Base-by-base conservation (phyloP, 2,329 filamentous ascomycete species). In the Diaporthe nobilis region DNA sequence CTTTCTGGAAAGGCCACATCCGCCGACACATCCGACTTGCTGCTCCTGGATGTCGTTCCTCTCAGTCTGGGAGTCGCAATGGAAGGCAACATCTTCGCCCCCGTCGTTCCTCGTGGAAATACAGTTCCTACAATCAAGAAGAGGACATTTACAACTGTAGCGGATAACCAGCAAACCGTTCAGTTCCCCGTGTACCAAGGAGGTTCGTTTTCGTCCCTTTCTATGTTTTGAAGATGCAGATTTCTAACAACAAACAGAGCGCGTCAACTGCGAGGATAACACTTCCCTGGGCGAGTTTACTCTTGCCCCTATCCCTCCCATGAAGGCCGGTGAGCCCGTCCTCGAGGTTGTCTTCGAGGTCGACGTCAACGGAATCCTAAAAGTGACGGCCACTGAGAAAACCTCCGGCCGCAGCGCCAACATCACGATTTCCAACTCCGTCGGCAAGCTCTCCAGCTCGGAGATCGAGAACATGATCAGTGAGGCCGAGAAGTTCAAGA, bases 371-470 rank as follows among this genome's bases (percentile, higher is more conserved):
- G 97, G 97, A 93, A 98, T 98, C 86, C 93, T 99, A 80, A 99
- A 99, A 93, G 97, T 98, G 83, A 98, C 96, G 78, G 97, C 97
- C 80, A 98, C 96, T 65, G 97, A 99, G 92, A 99, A 99, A 93
- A 96, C 95, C 81, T 98, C 97, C 47, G 97, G 97, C 83, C 96
- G 97, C 86, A 97, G 91, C 84, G 97, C 97, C 88, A 99, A 99
- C 93, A 99, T 99, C 87, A 99, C 97, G 85, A 99, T 99, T 88
- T 95, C 95, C 88, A 99, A 99, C 93, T 98, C 97, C 77, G 96
- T 99, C 83, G 97, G 97, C 86, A 99, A 99, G 91, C 95, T 99
- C 81, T 98, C 95, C 78, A 94, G 93, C 72, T 88, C 88, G 78
- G 97, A 99, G 89, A 99, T 99, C 80, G 97, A 99, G 91, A 95